Conservation (phyloP, 371 early-diverging fungal species). For the Mortierella sp. region DNA sequence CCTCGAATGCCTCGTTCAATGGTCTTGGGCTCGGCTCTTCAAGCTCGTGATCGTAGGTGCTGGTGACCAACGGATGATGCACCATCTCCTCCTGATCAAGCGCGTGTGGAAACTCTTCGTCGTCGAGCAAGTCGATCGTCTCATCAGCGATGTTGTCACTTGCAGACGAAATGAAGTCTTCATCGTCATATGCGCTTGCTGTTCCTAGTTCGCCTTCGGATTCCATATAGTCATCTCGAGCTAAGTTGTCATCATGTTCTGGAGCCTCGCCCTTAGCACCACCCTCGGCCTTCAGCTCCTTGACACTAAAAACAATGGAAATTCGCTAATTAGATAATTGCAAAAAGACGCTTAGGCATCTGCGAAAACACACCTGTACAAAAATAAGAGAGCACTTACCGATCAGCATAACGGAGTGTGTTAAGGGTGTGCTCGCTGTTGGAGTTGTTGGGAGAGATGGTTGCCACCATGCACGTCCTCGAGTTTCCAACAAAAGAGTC, state of each 20-base stretch:
- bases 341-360: too few relatives aligned
- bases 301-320: slow-evolving; percentile 69
- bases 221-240: slow-evolving; percentile 53
- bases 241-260: slow-evolving; percentile 17
- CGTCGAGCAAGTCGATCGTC: slow-evolving; percentile 51
- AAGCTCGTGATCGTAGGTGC: slow-evolving; percentile 42
- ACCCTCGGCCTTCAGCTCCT: slow-evolving; percentile 84
- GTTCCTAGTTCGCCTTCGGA: slow-evolving; percentile 32
- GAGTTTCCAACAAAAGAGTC: slow-evolving; percentile 98
- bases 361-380: background rate
- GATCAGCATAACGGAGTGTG: slow-evolving; percentile 97
- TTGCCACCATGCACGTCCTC: slow-evolving; percentile 97
- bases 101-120: slow-evolving; percentile 60
- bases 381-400: slow-evolving; percentile 58
- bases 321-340: background rate
- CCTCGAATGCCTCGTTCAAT: slow-evolving; percentile 18
- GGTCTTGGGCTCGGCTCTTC: slow-evolving; percentile 25
- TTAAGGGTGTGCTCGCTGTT: slow-evolving; percentile 98
- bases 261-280: slow-evolving; percentile 19
- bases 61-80: slow-evolving; percentile 25
- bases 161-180: slow-evolving; percentile 32
- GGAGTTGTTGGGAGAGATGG: slow-evolving; percentile 90
- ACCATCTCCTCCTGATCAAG: slow-evolving; percentile 42
- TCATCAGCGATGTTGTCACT: slow-evolving; percentile 38
- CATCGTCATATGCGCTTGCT: slow-evolving; percentile 60